Percentiles rank a stretch among this genome's conserved stretches.
These are phyloP conservation scores for Rhamnella rubrinervis DNA, from an alignment of 331 rosid genomes.

Conservation along the genomic window DNA sequence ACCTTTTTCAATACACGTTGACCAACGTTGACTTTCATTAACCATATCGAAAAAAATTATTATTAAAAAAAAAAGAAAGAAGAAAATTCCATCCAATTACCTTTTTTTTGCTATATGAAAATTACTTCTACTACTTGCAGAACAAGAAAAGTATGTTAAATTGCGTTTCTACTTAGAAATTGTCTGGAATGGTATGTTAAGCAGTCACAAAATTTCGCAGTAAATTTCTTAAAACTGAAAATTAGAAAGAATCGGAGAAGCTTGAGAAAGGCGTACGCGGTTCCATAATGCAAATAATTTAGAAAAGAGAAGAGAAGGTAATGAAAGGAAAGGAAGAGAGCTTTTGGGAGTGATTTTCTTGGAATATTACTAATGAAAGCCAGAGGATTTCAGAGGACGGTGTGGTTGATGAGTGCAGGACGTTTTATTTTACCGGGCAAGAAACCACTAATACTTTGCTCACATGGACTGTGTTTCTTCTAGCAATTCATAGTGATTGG, in stretches of 20 bases:
- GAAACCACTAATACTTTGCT: constrained; percentile 24
- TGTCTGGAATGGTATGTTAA: too few relatives aligned
- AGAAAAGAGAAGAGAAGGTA: constrained; percentile 4
- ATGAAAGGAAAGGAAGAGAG: constrained; percentile 7
- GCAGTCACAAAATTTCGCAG: constrained; percentile 5
- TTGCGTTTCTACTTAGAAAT: too few relatives aligned
- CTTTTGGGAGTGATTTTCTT: constrained; percentile 30
- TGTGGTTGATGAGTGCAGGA: constrained; percentile 20
- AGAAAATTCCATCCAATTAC: too few relatives aligned
- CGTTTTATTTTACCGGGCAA: constrained; percentile 19
- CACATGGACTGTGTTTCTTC: constrained; percentile 21
- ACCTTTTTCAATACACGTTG: too few relatives aligned
- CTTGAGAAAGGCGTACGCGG: constrained; percentile 16
- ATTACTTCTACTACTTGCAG: too few relatives aligned
- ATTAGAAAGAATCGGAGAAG: constrained; percentile 8
- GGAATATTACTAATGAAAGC: constrained; percentile 4
- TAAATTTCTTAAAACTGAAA: background rate
- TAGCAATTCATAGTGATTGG: constrained; percentile 21
- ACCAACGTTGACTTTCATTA: too few relatives aligned
- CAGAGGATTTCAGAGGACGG: constrained; percentile 8
- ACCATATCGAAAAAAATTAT: too few relatives aligned
- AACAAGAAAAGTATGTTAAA: too few relatives aligned
- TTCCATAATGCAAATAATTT: background rate
- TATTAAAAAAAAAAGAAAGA: too few relatives aligned
- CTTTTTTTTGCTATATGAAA: too few relatives aligned